Evolutionary conservation across 768 basidiomycete genomes (phyloP).

Genomic region (Lactarius hatsudake): DNA sequence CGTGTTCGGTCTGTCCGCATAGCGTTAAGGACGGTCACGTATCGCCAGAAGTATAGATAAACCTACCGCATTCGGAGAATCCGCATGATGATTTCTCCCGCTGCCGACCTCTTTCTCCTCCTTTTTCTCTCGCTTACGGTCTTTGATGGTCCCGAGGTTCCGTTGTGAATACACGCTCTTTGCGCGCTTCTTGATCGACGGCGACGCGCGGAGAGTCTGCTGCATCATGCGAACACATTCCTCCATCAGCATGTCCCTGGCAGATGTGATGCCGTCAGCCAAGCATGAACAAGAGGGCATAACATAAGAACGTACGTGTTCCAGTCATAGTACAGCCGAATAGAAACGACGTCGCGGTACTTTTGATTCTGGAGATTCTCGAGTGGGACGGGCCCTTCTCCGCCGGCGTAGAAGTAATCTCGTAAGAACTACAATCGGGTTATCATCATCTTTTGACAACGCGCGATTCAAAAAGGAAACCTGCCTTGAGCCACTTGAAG

Average conservation of each 20-base stretch:
- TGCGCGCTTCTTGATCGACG: constrained; percentile 79
- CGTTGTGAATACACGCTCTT: constrained; percentile 92
- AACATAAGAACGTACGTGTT: constrained; percentile 59
- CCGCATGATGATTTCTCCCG: constrained; percentile 90
- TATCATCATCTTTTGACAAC: constrained; percentile 11
- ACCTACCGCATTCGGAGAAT: constrained; percentile 92
- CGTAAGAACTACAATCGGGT: constrained; percentile 70
- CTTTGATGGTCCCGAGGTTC: constrained; percentile 94
- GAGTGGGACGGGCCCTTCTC: constrained; percentile 86
- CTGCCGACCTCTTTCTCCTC: constrained; percentile 68
- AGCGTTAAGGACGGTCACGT: not conserved
- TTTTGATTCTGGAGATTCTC: constrained; percentile 90
- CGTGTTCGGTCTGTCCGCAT: constrained; percentile 60
- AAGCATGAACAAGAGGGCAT: not conserved
- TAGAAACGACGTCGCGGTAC: constrained; percentile 86
- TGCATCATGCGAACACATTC: constrained; percentile 97
- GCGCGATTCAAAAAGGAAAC: constrained; percentile 19
- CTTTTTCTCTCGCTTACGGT: constrained; percentile 90
- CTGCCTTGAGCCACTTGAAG: constrained; percentile 96
- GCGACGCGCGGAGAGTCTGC: constrained; percentile 68
- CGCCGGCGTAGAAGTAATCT: constrained; percentile 93
- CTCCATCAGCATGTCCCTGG: constrained; percentile 81
- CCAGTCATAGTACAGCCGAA: constrained; percentile 97
- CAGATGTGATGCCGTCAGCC: constrained; percentile 22
- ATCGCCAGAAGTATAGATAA: not conserved